Evolutionary conservation across 2,329 filamentous ascomycete species (phyloP).

Genomic region (Paraphaeosphaeria minitans): DNA sequence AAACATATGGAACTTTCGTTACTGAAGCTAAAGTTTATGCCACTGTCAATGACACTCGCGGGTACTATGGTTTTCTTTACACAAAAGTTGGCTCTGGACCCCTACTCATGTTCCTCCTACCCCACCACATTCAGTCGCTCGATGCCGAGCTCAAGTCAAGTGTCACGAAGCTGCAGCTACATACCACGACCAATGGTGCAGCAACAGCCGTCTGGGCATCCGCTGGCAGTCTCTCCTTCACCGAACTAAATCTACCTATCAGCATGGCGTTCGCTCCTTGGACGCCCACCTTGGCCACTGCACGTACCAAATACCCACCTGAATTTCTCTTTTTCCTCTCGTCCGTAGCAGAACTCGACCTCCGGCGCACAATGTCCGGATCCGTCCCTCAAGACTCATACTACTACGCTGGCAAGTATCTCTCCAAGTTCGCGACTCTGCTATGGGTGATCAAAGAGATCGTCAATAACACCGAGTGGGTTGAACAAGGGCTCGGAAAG

Average conservation of each 20-base stretch:
- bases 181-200: constrained; percentile 84
- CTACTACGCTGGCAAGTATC: constrained; percentile 81
- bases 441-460: constrained; percentile 58
- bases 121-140: constrained; percentile 83
- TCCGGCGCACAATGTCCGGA: constrained; percentile 74
- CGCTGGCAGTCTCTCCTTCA: constrained; percentile 63
- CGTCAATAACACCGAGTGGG: constrained; percentile 59
- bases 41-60: constrained; percentile 59
- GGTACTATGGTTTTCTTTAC: constrained; percentile 75
- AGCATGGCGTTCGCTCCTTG: constrained; percentile 81
- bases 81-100: constrained; percentile 70
- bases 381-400: constrained; percentile 82
- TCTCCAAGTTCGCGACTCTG: constrained; percentile 51
- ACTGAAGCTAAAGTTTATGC: constrained; percentile 68
- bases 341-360: constrained; percentile 70
- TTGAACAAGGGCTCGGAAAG: constrained; percentile 56
- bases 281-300: constrained; percentile 57
- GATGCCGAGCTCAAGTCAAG: constrained; percentile 59
- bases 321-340: constrained; percentile 65
- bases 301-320: constrained; percentile 41
- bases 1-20: constrained; percentile 76
- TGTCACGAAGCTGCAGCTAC: constrained; percentile 63
- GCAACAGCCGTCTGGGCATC: constrained; percentile 69
- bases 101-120: constrained; percentile 84
- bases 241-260: constrained; percentile 73